These are phyloP conservation scores for Jaapia argillacea DNA, from an alignment of 768 basidiomycete species.

Conservation along the genomic window DNA sequence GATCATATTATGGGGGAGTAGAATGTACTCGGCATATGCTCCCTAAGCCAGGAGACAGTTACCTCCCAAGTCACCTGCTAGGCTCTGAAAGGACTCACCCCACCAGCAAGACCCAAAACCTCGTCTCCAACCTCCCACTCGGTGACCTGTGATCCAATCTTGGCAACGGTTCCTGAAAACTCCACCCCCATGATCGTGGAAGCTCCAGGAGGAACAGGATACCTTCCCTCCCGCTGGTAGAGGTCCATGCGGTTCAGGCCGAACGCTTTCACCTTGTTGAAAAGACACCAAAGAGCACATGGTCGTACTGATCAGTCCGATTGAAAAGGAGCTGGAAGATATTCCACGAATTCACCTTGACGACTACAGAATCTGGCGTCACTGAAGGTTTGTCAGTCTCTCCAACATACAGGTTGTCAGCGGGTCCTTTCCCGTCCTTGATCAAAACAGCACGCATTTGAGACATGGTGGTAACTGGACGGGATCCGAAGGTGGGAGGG, in stretches of 20 bases:
- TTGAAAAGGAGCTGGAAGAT: background rate
- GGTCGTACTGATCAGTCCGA: background rate
- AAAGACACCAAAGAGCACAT: background rate
- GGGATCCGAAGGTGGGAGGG: background rate
- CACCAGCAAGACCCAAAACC: slow-evolving; percentile 70
- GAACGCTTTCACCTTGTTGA: slow-evolving; percentile 60
- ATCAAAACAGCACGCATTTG: slow-evolving; percentile 74
- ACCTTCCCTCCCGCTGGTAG: slow-evolving; percentile 57
- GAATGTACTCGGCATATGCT: slow-evolving; percentile 85
- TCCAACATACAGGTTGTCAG: slow-evolving; percentile 73
- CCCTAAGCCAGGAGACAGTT: slow-evolving; percentile 37
- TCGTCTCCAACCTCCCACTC: slow-evolving; percentile 57
- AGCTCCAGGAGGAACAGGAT: slow-evolving; percentile 69
- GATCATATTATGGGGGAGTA: slow-evolving; percentile 52
- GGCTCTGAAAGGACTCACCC: slow-evolving; percentile 38
- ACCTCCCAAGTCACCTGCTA: background rate
- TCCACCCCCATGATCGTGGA: slow-evolving; percentile 79
- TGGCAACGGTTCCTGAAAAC: slow-evolving; percentile 61
- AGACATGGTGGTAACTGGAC: background rate
- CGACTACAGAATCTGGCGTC: too few species aligned
- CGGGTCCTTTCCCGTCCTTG: slow-evolving; percentile 64
- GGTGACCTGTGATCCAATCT: slow-evolving; percentile 39
- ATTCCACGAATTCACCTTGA: slow-evolving; percentile 44
- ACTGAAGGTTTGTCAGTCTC: too few species aligned
- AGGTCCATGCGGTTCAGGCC: slow-evolving; percentile 90